phyloP scores from a whole-genome alignment of 2,329 filamentous ascomycete genomes.

The Helicocarpus griseus region DNA sequence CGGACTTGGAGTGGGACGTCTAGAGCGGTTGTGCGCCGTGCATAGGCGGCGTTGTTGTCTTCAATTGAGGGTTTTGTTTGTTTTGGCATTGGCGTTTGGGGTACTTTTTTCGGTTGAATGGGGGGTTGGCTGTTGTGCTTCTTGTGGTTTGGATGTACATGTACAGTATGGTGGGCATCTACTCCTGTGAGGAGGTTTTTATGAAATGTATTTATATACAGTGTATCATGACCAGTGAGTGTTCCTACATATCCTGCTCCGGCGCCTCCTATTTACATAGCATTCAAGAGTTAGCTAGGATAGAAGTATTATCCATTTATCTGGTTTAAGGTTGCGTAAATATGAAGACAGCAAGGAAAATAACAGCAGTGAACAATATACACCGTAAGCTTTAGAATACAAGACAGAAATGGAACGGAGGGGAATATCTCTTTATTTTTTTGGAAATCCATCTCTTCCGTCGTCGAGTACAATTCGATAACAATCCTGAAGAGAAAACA shows the following conservation, averaged over 20 bases:
- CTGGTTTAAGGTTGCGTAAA: background rate
- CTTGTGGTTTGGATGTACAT: background rate
- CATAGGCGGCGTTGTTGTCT: background rate
- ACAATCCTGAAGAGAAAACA: background rate
- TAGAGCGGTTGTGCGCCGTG: background rate
- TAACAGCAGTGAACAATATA: background rate
- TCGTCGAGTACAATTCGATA: background rate
- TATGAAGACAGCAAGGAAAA: background rate
- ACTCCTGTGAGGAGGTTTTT: background rate
- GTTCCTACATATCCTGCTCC: no score
- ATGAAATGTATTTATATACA: no score
- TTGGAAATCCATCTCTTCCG: background rate
- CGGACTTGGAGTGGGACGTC: background rate
- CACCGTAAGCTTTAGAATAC: background rate
- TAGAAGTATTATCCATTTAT: background rate
- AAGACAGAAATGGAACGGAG: background rate
- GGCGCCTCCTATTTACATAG: no score
- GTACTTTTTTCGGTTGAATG: background rate
- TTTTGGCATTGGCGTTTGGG: conserved; percentile 1
- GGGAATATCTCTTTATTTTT: background rate
- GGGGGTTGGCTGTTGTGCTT: background rate
- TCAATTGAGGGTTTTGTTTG: background rate
- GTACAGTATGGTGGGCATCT: background rate
- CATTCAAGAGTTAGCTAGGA: no score
- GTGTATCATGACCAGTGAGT: no score